Percentiles rank a stretch among this genome's conserved stretches.
Conservation (phyloP, 805 yeast genomes). For the Kuraishia piskuri region DNA sequence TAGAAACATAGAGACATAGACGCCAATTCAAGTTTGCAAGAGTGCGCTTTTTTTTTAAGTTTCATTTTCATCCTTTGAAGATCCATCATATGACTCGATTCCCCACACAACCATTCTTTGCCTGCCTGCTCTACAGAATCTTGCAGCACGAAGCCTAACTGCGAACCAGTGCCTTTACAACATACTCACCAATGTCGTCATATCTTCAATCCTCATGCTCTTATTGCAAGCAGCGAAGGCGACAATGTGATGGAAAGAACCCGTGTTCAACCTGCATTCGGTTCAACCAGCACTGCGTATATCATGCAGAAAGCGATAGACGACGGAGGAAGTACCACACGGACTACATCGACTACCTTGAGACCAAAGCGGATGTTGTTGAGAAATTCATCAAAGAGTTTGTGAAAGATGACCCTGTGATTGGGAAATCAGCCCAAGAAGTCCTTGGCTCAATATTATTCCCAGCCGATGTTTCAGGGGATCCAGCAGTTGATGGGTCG, state of each 20-base stretch:
- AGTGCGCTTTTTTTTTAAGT: too few relatives aligned
- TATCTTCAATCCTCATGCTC: neutral
- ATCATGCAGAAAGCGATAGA: conserved; percentile 17
- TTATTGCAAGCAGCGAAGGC: neutral
- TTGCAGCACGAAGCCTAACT: neutral
- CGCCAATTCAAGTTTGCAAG: too few relatives aligned
- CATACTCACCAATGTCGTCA: neutral
- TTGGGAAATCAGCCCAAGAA: neutral
- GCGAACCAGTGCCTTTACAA: neutral
- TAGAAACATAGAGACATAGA: too few relatives aligned
- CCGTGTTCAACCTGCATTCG: conserved; percentile 23
- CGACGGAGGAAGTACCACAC: conserved; percentile 25
- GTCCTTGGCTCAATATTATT: neutral
- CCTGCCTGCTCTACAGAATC: too few relatives aligned
- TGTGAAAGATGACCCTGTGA: conserved; percentile 14
- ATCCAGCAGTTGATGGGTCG: neutral
- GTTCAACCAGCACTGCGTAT: conserved; percentile 8
- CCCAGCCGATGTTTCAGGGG: neutral
- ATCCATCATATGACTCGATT: too few relatives aligned
- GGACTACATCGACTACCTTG: conserved; percentile 21
- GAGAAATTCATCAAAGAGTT: conserved; percentile 15
- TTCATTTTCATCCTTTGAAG: too few relatives aligned
- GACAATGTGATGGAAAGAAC: conserved; percentile 17
- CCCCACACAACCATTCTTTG: too few relatives aligned
- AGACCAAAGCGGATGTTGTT: conserved; percentile 13